Evolutionary conservation across 176 grass and related monocot species (phyloP), one percentile per base, ranked within the genome.

Genomic region (Cenchrus americanus): DNA sequence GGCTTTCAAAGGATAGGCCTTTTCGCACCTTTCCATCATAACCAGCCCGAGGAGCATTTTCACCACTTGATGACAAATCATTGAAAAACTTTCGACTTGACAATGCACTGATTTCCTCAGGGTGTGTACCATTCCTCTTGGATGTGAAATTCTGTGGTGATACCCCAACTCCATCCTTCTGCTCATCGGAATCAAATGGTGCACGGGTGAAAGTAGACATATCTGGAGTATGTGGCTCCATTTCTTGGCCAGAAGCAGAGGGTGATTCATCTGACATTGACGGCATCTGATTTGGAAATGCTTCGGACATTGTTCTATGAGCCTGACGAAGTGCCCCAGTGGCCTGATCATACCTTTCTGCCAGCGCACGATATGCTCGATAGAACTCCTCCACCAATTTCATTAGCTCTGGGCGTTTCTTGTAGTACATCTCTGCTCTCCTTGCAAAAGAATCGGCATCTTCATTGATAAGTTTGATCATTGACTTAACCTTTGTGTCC

Each of bases 401-500:
- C 93, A 91, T 91, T 64, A 99, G 86, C 79, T 90, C 94, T 46
- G 96, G 97, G 14, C 97, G 93, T 85, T 99, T 93, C 83, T 99
- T 99, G 44, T 99, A 99, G 86, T 99, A 99, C 97, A 96, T 99
- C 64, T 99, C 97, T 5, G 97, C 97, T 83, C 87, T 88, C 53
- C 88, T 89, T 82, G 97, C 97, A 90, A 99, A 99, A 62, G 97
- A 99, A 88, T 96, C 97, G 55, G 91, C 97, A 82, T 92, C 97
- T 87, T 92, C 97, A 87, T 99, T 94, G 84, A 99, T 73, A 70
- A 99, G 93, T 84, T 94, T 94, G 87, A 99, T 99, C 87, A 93
- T 99, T 78, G 91, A 43, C 85, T 94, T 99, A 68, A 99, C 86
- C 68, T 94, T 96, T 52, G 80, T 78, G 87, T 99, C 91, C 86